Base-by-base conservation (phyloP, 2,329 filamentous ascomycete species). In the Fusarium anthophilum region DNA sequence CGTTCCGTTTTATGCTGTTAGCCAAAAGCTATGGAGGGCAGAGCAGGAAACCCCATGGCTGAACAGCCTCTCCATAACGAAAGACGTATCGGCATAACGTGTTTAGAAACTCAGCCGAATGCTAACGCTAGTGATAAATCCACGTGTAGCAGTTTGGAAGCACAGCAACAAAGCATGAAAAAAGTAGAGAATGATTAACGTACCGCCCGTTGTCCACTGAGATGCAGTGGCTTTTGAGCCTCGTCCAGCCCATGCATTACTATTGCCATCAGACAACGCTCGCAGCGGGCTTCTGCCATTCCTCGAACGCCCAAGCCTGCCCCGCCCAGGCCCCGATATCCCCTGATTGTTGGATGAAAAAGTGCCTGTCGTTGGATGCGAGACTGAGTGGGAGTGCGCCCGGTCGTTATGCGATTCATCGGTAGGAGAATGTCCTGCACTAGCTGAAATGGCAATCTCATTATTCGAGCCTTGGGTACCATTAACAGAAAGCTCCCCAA, bases 311-410 rank as follows among this genome's bases (percentile, higher is more conserved):
- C 93, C 93, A 80, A 94, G 94, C 69, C 95, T 91, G 54, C 95
- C 95, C 83, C 95, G 89, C 17, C 95, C 95, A 63, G 95, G 91
- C 26, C 95, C 95, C 56, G 95, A 95, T 45, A 97, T 92, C 18
- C 94, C 93, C 60, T 82, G 81, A 43, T 73, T 82, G 60, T 77
- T 79, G 20, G 89, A 85, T 12, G 87, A 86, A 58, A 89, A 87
- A 51, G 87, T 87, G 63, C 91, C 82, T 14, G 84, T 78, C 39
- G 82, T 82, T 54, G 76, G 55, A 43, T 79, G 72, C 84, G 73
- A 60, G 41, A 67, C 58, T 18, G 78, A 63, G n/a, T 70, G 73
- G 13, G 76, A 58, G 45, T 79, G 71, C 5, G 64, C 39, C 55
- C 74, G 79, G 30, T 80, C 78, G 28, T 72, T 74, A 39, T 76